Evolutionary conservation across 2,329 filamentous ascomycete species (phyloP), one percentile per base, ranked within the genome.

Genomic region (Apiospora pterosperma): DNA sequence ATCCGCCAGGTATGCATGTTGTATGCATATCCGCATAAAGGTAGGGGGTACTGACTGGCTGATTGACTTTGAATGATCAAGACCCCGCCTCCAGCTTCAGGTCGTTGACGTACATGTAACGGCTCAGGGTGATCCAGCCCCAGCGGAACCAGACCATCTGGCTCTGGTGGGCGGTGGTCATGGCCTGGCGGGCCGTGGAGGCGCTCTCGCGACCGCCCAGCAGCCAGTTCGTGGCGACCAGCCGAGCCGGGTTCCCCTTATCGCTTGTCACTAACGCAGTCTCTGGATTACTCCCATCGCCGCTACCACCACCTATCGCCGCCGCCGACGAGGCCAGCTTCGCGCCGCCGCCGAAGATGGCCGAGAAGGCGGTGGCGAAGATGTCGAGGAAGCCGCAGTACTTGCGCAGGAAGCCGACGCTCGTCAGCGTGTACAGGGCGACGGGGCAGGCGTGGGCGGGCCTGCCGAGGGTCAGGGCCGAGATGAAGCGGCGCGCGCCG

Each of bases 61-160:
- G 42, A 28, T 14, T 31, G 44, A n/a, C 28, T 28, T 8, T 41
- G n/a, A 12, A 1, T 14, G 14, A 58, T 58, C 48, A 59, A 62
- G 74, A 72, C 21, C 76, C 72, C 65, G 78, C 79, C 68, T 85
- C 84, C 36, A 86, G 75, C 73, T 82, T 85, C 78, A 99, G 75
- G 76, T 98, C 94, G 78, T 99, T 99, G 36, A 98, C 86, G 64
- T 93, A 86, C 96, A 99, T 98, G 79, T 98, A 99, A 66, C 96
- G 84, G 73, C 93, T 96, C 64, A 97, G 76, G 0, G 87, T 85
- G 74, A 99, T 97, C 93, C 94, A 99, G 3, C 93, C 92, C 86
- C 93, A 98, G 8, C 96, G 88, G 75, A 98, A 99, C 96, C 96
- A 99, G 41, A 92, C 88, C 96, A 99, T 99, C 84, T 99, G 96